Percentiles rank a stretch among this genome's conserved stretches.
Conservation (phyloP, 2,329 filamentous ascomycete species). For the Hymenotorrendiella dingleyae region DNA sequence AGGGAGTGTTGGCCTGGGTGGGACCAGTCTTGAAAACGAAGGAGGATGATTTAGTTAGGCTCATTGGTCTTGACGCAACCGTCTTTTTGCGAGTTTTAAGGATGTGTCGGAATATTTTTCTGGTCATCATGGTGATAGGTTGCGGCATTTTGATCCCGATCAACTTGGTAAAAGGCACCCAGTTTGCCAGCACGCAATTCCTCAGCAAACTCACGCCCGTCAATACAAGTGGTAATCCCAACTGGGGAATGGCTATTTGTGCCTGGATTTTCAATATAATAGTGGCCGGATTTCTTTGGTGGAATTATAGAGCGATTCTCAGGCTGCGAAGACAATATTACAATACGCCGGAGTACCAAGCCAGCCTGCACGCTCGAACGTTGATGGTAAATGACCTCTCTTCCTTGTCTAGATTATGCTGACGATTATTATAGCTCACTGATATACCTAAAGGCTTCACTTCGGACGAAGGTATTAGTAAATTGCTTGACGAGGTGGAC, state of each 20-base stretch:
- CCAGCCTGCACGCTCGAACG: conserved; percentile 72
- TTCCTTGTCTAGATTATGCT: neutral
- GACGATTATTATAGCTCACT: conserved; percentile 51
- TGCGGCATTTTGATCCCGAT: conserved; percentile 75
- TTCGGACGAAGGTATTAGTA: conserved; percentile 80
- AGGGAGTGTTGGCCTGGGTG: conserved; percentile 84
- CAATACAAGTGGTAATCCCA: conserved; percentile 44
- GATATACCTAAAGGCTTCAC: conserved; percentile 74
- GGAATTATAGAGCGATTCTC: conserved; percentile 74
- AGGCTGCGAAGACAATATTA: conserved; percentile 73
- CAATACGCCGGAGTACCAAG: conserved; percentile 79
- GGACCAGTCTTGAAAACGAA: conserved; percentile 69
- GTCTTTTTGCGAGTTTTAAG: conserved; percentile 82
- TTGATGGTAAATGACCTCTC: conserved; percentile 47
- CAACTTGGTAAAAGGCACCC: conserved; percentile 53
- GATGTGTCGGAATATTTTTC: conserved; percentile 91
- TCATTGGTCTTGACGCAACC: conserved; percentile 84
- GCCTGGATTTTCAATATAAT: conserved; percentile 66
- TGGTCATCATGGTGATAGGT: conserved; percentile 64
- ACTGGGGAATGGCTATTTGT: conserved; percentile 55
- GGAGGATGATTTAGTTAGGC: conserved; percentile 71
- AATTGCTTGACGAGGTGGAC: conserved; percentile 74
- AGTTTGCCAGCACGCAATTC: conserved; percentile 30
- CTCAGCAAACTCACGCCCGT: conserved; percentile 56
- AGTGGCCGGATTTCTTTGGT: conserved; percentile 78